Conservation (phyloP, 75 land plant species). For the Selaginella moellendorffii region DNA sequence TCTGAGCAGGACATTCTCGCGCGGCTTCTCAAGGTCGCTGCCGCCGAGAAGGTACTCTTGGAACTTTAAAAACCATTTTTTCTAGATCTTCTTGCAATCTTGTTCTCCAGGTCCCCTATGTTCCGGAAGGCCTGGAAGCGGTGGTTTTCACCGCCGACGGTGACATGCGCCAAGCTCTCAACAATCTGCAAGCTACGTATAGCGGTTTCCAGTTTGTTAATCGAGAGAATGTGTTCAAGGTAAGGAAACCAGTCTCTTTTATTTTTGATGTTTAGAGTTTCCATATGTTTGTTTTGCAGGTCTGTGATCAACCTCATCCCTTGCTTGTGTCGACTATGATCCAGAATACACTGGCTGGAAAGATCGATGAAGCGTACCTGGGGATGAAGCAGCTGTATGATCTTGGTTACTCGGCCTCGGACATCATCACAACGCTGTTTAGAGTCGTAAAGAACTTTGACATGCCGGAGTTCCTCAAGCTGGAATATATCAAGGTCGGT, state of each 20-base stretch:
- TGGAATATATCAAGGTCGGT: conserved; percentile 88
- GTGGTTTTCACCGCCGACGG: conserved; percentile 99
- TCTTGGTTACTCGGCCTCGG: conserved; percentile 98
- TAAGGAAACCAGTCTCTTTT: conserved; percentile 13
- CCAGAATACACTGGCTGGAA: conserved; percentile 58
- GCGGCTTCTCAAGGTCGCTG: conserved; percentile 71
- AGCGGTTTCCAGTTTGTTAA: conserved; percentile 97
- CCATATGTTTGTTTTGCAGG: conserved; percentile 34
- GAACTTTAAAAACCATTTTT: not conserved
- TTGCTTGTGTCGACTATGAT: conserved; percentile 77
- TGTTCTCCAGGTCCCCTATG: conserved; percentile 67
- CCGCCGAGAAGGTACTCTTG: conserved; percentile 65
- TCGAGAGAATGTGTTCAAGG: conserved; percentile 99
- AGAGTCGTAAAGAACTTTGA: conserved; percentile 90
- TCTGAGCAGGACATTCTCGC: conserved; percentile 88
- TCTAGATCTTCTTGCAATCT: not conserved
- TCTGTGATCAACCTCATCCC: conserved; percentile 99
- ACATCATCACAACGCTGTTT: conserved; percentile 92
- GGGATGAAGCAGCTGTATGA: conserved; percentile 87
- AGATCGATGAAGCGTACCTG: conserved; percentile 89
- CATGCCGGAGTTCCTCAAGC: conserved; percentile 85
- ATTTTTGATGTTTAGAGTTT: not conserved
- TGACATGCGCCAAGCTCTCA: conserved; percentile 98
- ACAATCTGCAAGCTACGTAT: conserved; percentile 89
- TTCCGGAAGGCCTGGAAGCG: conserved; percentile 99